Percentiles rank a stretch among this genome's conserved stretches.
These are phyloP conservation scores for Carallia brachiata DNA, from an alignment of 345 rosid species.

Conservation along the genomic window DNA sequence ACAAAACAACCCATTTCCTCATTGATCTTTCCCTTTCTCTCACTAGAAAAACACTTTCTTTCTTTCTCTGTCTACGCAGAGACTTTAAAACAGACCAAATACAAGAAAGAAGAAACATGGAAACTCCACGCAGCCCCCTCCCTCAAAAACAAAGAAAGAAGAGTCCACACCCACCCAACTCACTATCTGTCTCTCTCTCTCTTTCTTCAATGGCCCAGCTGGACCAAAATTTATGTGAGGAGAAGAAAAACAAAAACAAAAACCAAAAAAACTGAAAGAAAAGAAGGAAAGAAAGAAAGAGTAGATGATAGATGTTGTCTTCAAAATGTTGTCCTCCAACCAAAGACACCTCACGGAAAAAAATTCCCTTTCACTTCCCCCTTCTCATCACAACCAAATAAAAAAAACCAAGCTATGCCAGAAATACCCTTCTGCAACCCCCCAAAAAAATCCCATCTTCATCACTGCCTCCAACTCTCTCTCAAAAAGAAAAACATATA, in stretches of 20 bases:
- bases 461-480: conserved; percentile 41
- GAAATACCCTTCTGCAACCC: conserved; percentile 76
- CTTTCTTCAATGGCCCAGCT: conserved; percentile 61
- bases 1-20: background rate
- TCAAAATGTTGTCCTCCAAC: conserved; percentile 42
- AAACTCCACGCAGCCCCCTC: conserved; percentile 19
- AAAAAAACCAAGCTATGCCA: conserved; percentile 29
- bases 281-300: conserved; percentile 15
- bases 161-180: conserved; percentile 35
- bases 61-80: conserved; percentile 17
- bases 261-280: background rate
- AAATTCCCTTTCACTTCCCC: conserved; percentile 10
- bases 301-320: conserved; percentile 26
- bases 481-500: conserved; percentile 29
- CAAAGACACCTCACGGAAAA: conserved; percentile 45
- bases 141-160: conserved; percentile 13
- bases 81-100: conserved; percentile 2
- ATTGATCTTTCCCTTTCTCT: conserved; percentile 9
- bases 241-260: conserved; percentile 17
- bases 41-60: conserved; percentile 5
- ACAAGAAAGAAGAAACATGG: conserved; percentile 30
- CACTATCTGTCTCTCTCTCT: conserved; percentile 19
- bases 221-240: conserved; percentile 42
- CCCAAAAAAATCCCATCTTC: conserved; percentile 60
- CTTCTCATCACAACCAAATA: background rate